These are phyloP conservation scores for Cornus florida DNA, from an alignment of 148 eudicot species.

Conservation along the genomic window DNA sequence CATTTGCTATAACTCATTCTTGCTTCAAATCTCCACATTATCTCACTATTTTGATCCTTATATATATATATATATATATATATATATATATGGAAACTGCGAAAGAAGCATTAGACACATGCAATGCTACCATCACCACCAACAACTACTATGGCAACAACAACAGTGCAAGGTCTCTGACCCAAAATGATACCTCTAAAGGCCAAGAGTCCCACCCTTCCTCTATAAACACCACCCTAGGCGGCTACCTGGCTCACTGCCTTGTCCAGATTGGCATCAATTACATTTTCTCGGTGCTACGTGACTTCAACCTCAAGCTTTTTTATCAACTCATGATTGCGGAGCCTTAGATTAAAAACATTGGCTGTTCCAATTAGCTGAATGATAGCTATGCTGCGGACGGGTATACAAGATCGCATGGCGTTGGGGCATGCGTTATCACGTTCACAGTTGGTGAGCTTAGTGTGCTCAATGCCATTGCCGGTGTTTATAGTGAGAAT, in stretches of 20 bases:
- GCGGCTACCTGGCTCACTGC: too few species aligned
- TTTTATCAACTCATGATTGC: constrained; percentile 26
- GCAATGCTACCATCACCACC: not conserved
- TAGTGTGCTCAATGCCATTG: constrained; percentile 12
- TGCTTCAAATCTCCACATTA: not conserved
- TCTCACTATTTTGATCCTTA: too few species aligned
- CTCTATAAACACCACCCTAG: too few species aligned
- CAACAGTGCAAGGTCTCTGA: not conserved
- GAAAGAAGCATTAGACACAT: not conserved
- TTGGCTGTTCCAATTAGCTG: constrained; percentile 16
- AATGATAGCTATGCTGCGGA: constrained; percentile 11
- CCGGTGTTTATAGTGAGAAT: constrained; percentile 26
- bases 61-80: too few species aligned
- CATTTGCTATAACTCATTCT: too few species aligned
- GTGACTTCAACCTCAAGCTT: not conserved
- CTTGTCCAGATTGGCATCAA: too few species aligned
- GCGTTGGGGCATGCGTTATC: too few species aligned
- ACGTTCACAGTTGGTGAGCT: constrained; percentile 23
- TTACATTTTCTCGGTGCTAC: too few species aligned
- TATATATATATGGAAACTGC: constrained; percentile 2
- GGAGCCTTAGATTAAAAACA: constrained; percentile 24
- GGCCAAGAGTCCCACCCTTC: too few species aligned
- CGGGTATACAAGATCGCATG: constrained; percentile 18
- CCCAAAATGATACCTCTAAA: too few species aligned
- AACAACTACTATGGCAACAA: too few species aligned